Evolutionary conservation across 2,329 filamentous ascomycete genomes (phyloP).

Genomic region (Talaromyces sp.): DNA sequence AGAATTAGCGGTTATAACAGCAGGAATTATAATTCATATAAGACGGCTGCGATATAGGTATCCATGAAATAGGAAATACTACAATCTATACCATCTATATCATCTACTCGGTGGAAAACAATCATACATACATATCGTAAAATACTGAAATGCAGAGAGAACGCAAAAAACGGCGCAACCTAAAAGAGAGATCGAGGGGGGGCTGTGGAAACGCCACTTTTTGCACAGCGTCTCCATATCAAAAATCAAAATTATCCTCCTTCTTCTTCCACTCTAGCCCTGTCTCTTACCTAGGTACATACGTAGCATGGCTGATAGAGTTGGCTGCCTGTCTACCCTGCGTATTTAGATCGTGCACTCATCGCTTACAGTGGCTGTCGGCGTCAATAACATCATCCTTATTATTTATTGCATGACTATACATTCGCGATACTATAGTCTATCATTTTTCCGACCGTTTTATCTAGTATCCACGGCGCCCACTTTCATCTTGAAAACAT

Average conservation of each 20-base stretch:
- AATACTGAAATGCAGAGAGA: neutral
- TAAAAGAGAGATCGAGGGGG: neutral
- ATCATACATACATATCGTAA: neutral
- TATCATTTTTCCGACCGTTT: slow-evolving; percentile 4
- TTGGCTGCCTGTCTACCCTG: neutral
- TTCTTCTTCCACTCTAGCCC: slow-evolving; percentile 3
- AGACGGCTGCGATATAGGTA: neutral
- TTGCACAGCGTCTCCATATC: slow-evolving; percentile 3
- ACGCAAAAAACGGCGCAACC: neutral
- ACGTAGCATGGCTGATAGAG: neutral
- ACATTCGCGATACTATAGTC: neutral
- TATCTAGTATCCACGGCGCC: slow-evolving; percentile 1
- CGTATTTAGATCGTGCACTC: neutral
- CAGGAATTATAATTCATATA: slow-evolving; percentile 5
- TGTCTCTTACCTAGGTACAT: neutral
- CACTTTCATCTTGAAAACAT: neutral
- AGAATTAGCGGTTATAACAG: neutral
- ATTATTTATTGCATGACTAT: neutral
- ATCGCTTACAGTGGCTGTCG: neutral
- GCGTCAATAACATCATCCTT: neutral
- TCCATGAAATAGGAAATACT: neutral
- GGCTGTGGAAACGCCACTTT: neutral
- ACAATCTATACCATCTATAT: slow-evolving; percentile 3
- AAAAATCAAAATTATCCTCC: neutral
- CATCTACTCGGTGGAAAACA: no score